Conservation (phyloP, 2,329 filamentous ascomycete species). For the Neopestalotiopsis sp. region DNA sequence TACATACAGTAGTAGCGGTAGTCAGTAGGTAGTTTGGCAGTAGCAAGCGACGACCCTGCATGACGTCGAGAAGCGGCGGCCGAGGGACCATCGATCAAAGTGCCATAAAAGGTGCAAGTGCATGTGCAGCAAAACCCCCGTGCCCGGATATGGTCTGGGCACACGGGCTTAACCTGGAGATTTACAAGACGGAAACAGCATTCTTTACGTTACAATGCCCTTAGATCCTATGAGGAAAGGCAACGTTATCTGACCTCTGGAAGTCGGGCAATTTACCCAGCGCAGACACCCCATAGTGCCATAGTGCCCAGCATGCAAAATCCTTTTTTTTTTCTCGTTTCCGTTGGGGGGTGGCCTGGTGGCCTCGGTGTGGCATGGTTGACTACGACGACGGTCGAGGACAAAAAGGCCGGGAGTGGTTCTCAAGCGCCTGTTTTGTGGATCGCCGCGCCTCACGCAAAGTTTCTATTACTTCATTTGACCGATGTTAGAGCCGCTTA, state of each 20-base stretch:
- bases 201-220: not conserved
- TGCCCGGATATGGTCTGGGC: no score
- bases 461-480: conserved; percentile 21
- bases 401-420: not conserved
- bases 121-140: not conserved
- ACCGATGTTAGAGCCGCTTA: conserved; percentile 16
- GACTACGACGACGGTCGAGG: conserved; percentile 11
- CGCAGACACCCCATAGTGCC: not conserved
- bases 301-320: no score
- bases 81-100: not conserved
- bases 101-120: not conserved
- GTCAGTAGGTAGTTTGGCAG: not conserved
- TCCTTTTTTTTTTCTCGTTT: not conserved
- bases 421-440: conserved; percentile 12
- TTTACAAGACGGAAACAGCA: conserved; percentile 14
- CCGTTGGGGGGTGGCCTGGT: not conserved
- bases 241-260: conserved; percentile 4
- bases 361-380: not conserved
- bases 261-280: conserved; percentile 1
- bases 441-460: conserved; percentile 3
- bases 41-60: conserved; percentile 2
- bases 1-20: not conserved
- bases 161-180: not conserved
- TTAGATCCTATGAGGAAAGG: conserved; percentile 2
- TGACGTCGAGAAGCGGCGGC: conserved; percentile 9